Conservation (phyloP, 257 asterid genomes). For the Lavandula angustifolia region DNA sequence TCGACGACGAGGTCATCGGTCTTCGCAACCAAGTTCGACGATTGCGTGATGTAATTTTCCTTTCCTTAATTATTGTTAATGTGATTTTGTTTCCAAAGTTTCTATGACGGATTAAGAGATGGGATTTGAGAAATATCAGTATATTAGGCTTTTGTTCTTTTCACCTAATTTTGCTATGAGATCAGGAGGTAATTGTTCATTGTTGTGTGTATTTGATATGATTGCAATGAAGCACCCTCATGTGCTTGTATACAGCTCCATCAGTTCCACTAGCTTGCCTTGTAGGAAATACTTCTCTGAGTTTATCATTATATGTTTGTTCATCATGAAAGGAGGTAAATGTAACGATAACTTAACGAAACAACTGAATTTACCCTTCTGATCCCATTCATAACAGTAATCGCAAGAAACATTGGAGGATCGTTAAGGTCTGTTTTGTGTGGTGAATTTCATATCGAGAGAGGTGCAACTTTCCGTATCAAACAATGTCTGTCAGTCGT, state of each 20-base stretch:
- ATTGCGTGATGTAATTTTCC: slow-evolving; percentile 59
- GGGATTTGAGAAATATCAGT: background rate
- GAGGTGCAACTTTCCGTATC: background rate
- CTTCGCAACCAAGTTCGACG: slow-evolving; percentile 88
- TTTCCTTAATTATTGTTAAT: background rate
- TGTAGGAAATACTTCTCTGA: background rate
- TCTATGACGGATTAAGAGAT: background rate
- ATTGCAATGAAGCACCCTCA: background rate
- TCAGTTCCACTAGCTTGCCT: background rate
- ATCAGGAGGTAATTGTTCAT: background rate
- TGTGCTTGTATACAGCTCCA: background rate
- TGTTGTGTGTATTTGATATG: slow-evolving; percentile 12
- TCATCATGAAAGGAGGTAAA: background rate
- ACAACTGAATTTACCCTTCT: no score
- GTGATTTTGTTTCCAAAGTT: background rate
- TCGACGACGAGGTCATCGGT: slow-evolving; percentile 76
- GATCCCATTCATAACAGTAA: no score
- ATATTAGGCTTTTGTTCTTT: background rate
- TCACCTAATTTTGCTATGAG: slow-evolving; percentile 2
- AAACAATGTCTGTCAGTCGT: slow-evolving; percentile 1
- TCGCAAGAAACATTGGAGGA: background rate
- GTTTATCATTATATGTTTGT: background rate
- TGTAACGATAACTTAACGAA: no score
- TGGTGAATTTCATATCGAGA: background rate
- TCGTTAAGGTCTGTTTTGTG: background rate